Conservation (phyloP, 768 basidiomycete genomes). For the Clavulina sp. region DNA sequence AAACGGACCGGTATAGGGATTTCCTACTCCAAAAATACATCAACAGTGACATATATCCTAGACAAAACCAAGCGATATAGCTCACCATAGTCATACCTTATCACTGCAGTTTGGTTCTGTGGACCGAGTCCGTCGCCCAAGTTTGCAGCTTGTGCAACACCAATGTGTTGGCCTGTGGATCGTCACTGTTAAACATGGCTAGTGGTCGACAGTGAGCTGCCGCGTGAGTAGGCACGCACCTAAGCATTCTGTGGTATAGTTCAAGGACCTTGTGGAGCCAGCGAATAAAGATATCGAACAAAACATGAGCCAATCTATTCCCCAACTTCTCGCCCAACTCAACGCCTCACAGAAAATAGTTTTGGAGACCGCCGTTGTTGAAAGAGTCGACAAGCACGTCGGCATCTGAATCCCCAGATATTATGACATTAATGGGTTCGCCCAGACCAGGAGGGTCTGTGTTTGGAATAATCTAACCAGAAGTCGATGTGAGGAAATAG, state of each 20-base stretch:
- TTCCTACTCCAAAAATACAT: no score
- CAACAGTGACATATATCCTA: no score
- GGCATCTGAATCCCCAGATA: constrained; percentile 58
- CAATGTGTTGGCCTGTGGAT: constrained; percentile 40
- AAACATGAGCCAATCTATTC: no score
- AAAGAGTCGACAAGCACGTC: constrained; percentile 44
- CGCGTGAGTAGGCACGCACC: constrained; percentile 16
- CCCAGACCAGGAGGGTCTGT: constrained; percentile 61
- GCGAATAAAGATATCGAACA: no score
- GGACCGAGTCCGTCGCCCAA: constrained; percentile 67
- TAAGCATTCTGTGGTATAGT: constrained; percentile 62
- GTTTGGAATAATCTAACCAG: not conserved
- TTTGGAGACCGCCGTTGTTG: constrained; percentile 54
- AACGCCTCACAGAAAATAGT: constrained; percentile 56
- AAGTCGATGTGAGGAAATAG: not conserved
- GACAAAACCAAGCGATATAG: no score
- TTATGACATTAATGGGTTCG: constrained; percentile 72
- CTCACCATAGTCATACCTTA: constrained; percentile 73
- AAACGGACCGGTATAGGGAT: not conserved
- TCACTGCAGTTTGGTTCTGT: constrained; percentile 73
- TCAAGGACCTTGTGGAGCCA: constrained; percentile 43
- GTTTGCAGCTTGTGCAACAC: constrained; percentile 49
- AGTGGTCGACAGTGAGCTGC: not conserved
- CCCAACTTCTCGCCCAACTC: not conserved
- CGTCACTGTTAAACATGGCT: not conserved